Evolutionary conservation across 345 rosid species (phyloP).

Genomic region (Euphorbia tirucalli): DNA sequence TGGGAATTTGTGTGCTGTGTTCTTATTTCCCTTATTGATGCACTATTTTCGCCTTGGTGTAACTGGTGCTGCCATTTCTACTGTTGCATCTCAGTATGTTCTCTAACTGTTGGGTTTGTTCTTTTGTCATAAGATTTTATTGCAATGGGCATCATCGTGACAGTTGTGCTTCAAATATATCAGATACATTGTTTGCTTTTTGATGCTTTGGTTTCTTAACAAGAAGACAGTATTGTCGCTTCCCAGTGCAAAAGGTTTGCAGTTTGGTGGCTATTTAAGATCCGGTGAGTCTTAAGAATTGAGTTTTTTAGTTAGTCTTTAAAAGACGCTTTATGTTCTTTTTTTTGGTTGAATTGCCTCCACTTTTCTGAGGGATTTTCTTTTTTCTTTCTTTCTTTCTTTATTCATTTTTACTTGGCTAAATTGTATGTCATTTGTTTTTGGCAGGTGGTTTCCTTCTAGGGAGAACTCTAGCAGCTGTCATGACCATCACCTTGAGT

Average conservation of each 20-base stretch:
- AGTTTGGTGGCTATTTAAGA: conserved; percentile 36
- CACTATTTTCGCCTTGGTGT: conserved; percentile 28
- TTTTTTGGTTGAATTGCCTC: conserved; percentile 3
- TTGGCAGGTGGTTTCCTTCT: conserved; percentile 40
- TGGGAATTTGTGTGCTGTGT: conserved; percentile 36
- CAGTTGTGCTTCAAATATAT: conserved; percentile 4
- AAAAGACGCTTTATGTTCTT: not conserved
- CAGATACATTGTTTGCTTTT: conserved; percentile 35
- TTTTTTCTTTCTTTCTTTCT: not conserved
- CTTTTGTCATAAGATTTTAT: not conserved
- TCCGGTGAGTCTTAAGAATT: conserved; percentile 27
- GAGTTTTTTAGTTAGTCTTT: not conserved
- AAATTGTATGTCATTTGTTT: not conserved
- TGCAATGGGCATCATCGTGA: not conserved
- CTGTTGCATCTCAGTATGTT: conserved; percentile 39
- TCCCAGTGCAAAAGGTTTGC: conserved; percentile 29
- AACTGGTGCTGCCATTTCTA: conserved; percentile 42
- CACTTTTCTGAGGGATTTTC: not conserved
- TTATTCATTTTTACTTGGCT: too few relatives aligned
- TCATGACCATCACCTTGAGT: conserved; percentile 36
- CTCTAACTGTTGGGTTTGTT: not conserved
- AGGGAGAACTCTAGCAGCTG: conserved; percentile 39
- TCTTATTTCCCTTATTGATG: conserved; percentile 37
- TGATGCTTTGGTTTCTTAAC: conserved; percentile 40
- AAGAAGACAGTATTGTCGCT: conserved; percentile 27